phyloP scores from a whole-genome alignment of 1,284 basidiomycete genomes.

The Wolfiporia cocos region DNA sequence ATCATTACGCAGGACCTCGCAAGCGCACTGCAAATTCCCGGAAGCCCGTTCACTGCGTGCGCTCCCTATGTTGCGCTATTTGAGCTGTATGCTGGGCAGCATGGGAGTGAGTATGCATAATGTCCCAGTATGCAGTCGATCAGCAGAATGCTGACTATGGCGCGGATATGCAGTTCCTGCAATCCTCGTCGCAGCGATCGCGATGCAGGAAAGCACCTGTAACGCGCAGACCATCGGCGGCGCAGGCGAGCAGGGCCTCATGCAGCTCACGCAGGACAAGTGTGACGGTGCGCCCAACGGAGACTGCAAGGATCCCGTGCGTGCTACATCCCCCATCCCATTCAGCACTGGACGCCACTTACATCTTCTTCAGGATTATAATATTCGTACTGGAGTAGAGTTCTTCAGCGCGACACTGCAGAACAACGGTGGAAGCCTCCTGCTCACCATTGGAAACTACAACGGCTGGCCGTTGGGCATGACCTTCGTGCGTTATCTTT shows the following conservation, averaged over 20 bases:
- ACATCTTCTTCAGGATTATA: conserved; percentile 47
- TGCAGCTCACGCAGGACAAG: conserved; percentile 83
- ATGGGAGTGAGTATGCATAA: conserved; percentile 32
- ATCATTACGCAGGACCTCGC: conserved; percentile 47
- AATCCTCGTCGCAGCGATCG: conserved; percentile 79
- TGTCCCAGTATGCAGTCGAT: neutral
- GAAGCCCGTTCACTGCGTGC: conserved; percentile 64
- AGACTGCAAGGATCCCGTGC: conserved; percentile 61
- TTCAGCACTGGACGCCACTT: neutral
- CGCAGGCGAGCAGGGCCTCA: conserved; percentile 77
- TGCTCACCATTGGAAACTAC: conserved; percentile 65
- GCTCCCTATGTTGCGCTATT: conserved; percentile 49
- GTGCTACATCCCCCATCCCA: conserved; percentile 18
- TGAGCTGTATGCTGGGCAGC: conserved; percentile 53
- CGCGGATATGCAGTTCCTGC: conserved; percentile 42
- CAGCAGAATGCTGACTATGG: neutral
- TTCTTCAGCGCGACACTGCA: conserved; percentile 55
- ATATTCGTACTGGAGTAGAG: conserved; percentile 55
- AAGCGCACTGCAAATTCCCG: conserved; percentile 39
- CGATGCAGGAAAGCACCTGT: conserved; percentile 79
- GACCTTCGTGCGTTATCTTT: conserved; percentile 44
- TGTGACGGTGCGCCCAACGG: conserved; percentile 60
- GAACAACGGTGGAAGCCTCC: conserved; percentile 49
- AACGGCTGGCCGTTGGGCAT: conserved; percentile 72
- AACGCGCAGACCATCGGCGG: conserved; percentile 66